These are phyloP conservation scores for Phytophthora uliginosa DNA, from an alignment of 352 stramenopile species.

Conservation along the genomic window DNA sequence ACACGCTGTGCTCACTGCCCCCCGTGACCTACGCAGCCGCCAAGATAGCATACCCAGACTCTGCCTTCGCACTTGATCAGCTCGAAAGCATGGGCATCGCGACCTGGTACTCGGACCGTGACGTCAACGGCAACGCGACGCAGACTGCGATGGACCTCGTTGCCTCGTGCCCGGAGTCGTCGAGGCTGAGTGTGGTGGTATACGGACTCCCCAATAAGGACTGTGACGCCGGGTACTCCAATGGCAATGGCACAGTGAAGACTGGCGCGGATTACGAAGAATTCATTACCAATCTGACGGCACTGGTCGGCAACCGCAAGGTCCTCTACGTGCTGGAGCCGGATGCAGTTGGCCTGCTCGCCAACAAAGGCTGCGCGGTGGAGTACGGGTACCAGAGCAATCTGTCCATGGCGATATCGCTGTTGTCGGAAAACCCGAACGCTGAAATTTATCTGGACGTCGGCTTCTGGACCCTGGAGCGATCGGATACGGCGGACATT, in stretches of 20 bases:
- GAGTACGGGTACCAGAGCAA: slow-evolving; percentile 67
- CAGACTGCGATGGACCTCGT: slow-evolving; percentile 47
- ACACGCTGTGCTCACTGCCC: slow-evolving; percentile 62
- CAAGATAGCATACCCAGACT: slow-evolving; percentile 55
- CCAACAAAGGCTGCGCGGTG: slow-evolving; percentile 41
- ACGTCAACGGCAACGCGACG: slow-evolving; percentile 43
- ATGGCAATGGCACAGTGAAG: slow-evolving; percentile 40
- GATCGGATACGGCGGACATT: slow-evolving; percentile 24
- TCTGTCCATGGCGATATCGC: slow-evolving; percentile 50
- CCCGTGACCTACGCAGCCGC: slow-evolving; percentile 54
- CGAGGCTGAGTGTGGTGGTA: slow-evolving; percentile 65
- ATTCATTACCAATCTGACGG: slow-evolving; percentile 60
- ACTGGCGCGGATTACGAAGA: slow-evolving; percentile 55
- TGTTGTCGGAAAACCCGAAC: slow-evolving; percentile 66
- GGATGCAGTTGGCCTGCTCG: slow-evolving; percentile 68
- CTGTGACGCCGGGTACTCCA: slow-evolving; percentile 68
- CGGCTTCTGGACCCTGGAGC: slow-evolving; percentile 66
- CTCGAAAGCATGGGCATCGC: slow-evolving; percentile 66
- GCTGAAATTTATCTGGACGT: slow-evolving; percentile 80
- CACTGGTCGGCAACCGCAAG: slow-evolving; percentile 57
- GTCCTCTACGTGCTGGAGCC: slow-evolving; percentile 80
- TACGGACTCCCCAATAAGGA: slow-evolving; percentile 87
- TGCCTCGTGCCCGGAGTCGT: slow-evolving; percentile 40
- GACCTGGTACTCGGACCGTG: slow-evolving; percentile 78
- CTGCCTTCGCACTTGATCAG: slow-evolving; percentile 56